phyloP scores from a whole-genome alignment of 768 basidiomycete genomes.

The Infundibulicybe gibba region DNA sequence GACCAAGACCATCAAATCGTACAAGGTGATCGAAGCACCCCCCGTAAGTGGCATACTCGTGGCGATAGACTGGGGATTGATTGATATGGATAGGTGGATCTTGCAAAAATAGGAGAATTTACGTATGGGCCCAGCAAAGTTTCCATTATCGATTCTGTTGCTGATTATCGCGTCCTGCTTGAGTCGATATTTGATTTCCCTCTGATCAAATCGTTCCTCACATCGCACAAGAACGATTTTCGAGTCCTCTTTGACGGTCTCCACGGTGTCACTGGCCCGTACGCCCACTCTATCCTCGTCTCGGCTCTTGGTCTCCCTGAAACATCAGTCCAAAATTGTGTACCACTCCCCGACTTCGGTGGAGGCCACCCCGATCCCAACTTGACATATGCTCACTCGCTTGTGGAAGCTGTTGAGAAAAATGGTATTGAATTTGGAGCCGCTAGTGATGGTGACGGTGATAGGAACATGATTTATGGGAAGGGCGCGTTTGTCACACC shows the following conservation, averaged over 20 bases:
- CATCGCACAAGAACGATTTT: slow-evolving; percentile 62
- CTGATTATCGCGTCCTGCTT: slow-evolving; percentile 82
- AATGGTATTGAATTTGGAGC: slow-evolving; percentile 89
- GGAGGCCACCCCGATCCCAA: slow-evolving; percentile 99
- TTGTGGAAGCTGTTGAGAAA: slow-evolving; percentile 90
- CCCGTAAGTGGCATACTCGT: slow-evolving; percentile 46
- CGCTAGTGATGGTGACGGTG: slow-evolving; percentile 96
- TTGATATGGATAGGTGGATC: slow-evolving; percentile 57
- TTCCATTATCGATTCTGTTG: slow-evolving; percentile 91
- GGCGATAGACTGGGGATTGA: slow-evolving; percentile 1
- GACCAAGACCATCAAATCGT: slow-evolving; percentile 81
- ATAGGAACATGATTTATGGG: slow-evolving; percentile 99
- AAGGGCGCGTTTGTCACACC: slow-evolving; percentile 98
- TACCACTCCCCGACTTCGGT: slow-evolving; percentile 92
- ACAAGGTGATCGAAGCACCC: slow-evolving; percentile 79
- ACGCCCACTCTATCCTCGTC: slow-evolving; percentile 86
- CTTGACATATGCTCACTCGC: slow-evolving; percentile 91
- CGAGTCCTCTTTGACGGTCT: slow-evolving; percentile 94
- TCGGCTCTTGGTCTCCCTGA: slow-evolving; percentile 77
- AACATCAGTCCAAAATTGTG: slow-evolving; percentile 84
- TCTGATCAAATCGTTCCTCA: slow-evolving; percentile 87
- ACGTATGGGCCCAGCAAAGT: slow-evolving; percentile 82
- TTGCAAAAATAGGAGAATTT: slow-evolving; percentile 76
- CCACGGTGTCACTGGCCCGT: slow-evolving; percentile 96
- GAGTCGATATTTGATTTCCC: slow-evolving; percentile 92